phyloP scores from a whole-genome alignment of 176 grass and related monocot genomes.

The Pontederia paniculata region DNA sequence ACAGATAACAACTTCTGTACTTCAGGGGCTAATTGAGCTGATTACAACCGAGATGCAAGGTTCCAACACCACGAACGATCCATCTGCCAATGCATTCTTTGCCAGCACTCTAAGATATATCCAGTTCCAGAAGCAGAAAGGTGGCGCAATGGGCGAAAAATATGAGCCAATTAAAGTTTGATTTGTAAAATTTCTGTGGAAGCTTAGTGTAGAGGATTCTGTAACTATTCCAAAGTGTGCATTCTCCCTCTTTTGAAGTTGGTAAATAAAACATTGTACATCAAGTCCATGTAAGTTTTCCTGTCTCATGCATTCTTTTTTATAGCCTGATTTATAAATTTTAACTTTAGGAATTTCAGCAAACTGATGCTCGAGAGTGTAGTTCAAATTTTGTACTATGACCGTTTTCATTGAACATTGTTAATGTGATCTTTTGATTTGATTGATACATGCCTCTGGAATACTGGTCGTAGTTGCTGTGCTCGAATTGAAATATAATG shows the following conservation, averaged over 20 bases:
- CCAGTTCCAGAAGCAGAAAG: constrained; percentile 96
- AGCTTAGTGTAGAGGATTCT: background rate
- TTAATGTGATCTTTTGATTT: no score
- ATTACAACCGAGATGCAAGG: constrained; percentile 84
- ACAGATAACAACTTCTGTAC: constrained; percentile 69
- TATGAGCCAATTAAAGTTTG: constrained; percentile 76
- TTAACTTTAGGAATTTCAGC: no score
- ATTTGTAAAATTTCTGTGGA: background rate
- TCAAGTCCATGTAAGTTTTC: background rate
- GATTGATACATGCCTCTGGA: no score
- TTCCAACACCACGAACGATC: constrained; percentile 42
- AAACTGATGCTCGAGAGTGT: no score
- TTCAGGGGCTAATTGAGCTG: constrained; percentile 90
- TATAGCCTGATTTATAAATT: no score
- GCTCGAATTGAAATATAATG: no score
- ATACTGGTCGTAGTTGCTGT: no score
- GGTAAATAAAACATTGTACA: constrained; percentile 2
- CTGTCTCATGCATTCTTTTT: constrained; percentile 6
- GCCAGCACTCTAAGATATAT: constrained; percentile 83
- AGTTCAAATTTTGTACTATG: no score
- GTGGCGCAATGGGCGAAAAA: constrained; percentile 70
- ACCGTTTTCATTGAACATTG: no score
- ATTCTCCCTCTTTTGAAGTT: background rate
- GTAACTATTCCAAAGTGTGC: background rate
- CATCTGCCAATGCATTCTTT: constrained; percentile 73